phyloP scores from a whole-genome alignment of 2,329 filamentous ascomycete species.

The Juglanconis sp. region DNA sequence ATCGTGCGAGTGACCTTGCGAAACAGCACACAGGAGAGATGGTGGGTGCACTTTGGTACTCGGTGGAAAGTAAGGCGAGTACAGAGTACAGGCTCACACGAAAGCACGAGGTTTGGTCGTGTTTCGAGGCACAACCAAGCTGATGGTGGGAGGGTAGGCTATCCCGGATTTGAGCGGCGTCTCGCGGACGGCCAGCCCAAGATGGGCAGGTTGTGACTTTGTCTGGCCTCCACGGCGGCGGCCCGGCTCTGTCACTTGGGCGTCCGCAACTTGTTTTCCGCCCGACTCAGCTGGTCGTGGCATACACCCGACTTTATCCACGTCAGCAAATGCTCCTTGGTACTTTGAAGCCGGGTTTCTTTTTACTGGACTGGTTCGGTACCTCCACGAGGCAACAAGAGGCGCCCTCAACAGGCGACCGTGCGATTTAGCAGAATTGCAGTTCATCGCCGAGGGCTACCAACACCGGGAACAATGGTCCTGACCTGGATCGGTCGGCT shows the following conservation, averaged over 20 bases:
- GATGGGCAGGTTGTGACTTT: background rate
- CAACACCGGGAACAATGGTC: background rate
- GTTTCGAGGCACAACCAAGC: background rate
- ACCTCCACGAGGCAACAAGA: no score
- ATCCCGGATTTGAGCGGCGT: background rate
- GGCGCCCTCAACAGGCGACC: background rate
- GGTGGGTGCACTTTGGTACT: conserved; percentile 1
- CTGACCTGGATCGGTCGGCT: background rate
- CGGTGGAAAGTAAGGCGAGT: conserved; percentile 5
- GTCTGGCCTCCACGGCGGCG: background rate
- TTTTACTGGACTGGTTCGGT: no score
- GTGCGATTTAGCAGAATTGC: background rate
- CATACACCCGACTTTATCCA: no score
- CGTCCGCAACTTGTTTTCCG: no score
- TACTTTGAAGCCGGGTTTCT: no score
- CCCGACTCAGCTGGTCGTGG: no score
- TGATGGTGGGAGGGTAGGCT: background rate
- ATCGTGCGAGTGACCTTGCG: background rate
- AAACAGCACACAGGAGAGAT: background rate
- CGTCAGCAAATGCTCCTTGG: no score
- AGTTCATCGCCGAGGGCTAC: background rate
- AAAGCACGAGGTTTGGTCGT: conserved; percentile 4
- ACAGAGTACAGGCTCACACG: background rate
- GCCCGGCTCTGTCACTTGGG: background rate
- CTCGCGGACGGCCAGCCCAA: background rate